A percentile compares a stretch with the other conserved stretches of the same genome.
Conservation (phyloP, 176 grass and related monocot species). For the Aechmea fasciata region DNA sequence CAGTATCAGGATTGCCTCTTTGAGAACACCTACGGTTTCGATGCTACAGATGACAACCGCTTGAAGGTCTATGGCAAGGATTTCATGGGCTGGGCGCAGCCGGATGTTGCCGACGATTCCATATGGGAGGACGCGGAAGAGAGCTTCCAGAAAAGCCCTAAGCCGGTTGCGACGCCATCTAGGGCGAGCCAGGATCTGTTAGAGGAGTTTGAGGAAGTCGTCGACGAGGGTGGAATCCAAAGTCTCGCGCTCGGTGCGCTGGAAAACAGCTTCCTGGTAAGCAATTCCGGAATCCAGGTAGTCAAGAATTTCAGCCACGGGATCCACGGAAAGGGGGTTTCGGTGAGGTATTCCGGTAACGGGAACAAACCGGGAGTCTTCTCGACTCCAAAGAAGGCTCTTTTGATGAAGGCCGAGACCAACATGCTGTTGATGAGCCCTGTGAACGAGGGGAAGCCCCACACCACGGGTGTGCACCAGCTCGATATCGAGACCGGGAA, state of each 20-base stretch:
- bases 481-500: slow-evolving; percentile 82
- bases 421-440: slow-evolving; percentile 97
- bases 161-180: slow-evolving; percentile 19
- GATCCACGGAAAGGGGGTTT: slow-evolving; percentile 70
- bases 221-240: slow-evolving; percentile 50
- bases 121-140: slow-evolving; percentile 77
- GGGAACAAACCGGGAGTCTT: slow-evolving; percentile 18
- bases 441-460: slow-evolving; percentile 77
- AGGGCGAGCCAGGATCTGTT: slow-evolving; percentile 35
- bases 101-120: slow-evolving; percentile 60
- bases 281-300: slow-evolving; percentile 49
- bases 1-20: slow-evolving; percentile 73
- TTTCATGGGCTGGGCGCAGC: slow-evolving; percentile 76
- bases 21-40: slow-evolving; percentile 75
- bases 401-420: slow-evolving; percentile 81
- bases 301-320: slow-evolving; percentile 79
- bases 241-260: slow-evolving; percentile 69
- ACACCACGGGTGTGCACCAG: slow-evolving; percentile 61
- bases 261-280: slow-evolving; percentile 70
- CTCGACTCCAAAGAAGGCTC: slow-evolving; percentile 63
- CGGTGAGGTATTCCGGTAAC: slow-evolving; percentile 55
- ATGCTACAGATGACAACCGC: slow-evolving; percentile 52
- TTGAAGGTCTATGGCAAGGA: slow-evolving; percentile 94
- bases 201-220: slow-evolving; percentile 78
- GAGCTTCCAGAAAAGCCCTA: slow-evolving; percentile 26